phyloP scores from a whole-genome alignment of 306 rosid species.

The Inga leiocalycina region DNA sequence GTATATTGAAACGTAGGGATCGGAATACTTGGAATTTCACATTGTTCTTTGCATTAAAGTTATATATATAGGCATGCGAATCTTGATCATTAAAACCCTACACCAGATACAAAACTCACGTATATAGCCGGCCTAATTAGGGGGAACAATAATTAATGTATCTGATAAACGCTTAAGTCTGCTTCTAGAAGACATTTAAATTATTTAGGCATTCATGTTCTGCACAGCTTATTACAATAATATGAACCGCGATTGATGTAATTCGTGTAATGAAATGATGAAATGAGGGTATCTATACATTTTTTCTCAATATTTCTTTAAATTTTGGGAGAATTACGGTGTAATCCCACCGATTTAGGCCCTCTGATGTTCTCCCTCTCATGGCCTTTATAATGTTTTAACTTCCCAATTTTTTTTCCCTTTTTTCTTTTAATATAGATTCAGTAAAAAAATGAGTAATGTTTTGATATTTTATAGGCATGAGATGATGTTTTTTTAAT shows the following conservation, averaged over 20 bases:
- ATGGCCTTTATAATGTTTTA: too few relatives aligned
- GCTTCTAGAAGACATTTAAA: not conserved
- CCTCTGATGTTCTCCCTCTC: too few relatives aligned
- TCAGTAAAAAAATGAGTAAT: too few relatives aligned
- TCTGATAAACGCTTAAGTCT: not conserved
- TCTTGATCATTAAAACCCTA: constrained; percentile 27
- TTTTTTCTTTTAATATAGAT: too few relatives aligned
- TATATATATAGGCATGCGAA: constrained; percentile 2
- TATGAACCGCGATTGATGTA: not conserved
- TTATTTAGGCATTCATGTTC: not conserved
- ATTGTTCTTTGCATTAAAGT: not conserved
- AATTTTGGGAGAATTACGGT: not conserved
- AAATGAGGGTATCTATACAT: not conserved
- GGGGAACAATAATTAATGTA: constrained; percentile 25
- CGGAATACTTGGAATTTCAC: not conserved
- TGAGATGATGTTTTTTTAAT: too few relatives aligned
- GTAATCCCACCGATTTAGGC: too few relatives aligned
- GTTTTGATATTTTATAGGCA: too few relatives aligned
- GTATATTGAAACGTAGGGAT: not conserved
- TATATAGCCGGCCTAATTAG: constrained; percentile 35
- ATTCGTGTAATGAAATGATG: not conserved
- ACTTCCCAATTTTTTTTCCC: too few relatives aligned
- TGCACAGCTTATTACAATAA: not conserved
- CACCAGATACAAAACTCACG: not conserved
- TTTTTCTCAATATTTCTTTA: not conserved